Evolutionary conservation across 139 green algal genomes (phyloP), one percentile per base, ranked within the genome.

Genomic region (Coelastrella sp.): DNA sequence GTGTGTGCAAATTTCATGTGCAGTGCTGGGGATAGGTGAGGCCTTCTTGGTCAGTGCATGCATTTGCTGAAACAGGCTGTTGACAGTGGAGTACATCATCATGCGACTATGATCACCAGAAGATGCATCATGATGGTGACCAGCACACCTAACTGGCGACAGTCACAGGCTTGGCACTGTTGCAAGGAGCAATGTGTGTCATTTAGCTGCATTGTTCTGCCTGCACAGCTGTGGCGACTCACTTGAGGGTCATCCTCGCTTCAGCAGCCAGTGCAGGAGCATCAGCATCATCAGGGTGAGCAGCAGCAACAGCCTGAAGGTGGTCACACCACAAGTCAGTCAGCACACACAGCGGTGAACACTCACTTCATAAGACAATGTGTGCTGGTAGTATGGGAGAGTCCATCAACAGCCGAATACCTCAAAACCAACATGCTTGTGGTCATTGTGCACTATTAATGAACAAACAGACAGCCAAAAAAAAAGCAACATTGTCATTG

Each of bases 241-340:
- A 59, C 74, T 58, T 81, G 74, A 88, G 27, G 63, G 74, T 88
- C 84, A 88, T 88, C 10, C 84, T 57, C 19, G 84, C 84, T 59
- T 80, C 84, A 56, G 58, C 68, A 6, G 84, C 84, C 6, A 88
- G 68, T 7, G 68, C 84, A 66, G 68, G 35, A 25, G 84, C 84
- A 70, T 88, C 84, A 15, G 84, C 84, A 70, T 88, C 84, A 7
- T 49, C 25, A 4, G 84, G 68, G 61, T 81, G 57, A 15, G 56
- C 84, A 57, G 84, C 66, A 80, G 84, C 68, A 82, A 88, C 68
- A 10, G 22, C 63, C 84, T 88, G 84, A 49, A 49, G 35, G 35
- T 49, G 35, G 35, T 49, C 35, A 49, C 35, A 49, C 3, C 35
- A 49, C 35, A 5, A 49, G 25, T 8, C 6, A 78, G 14, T 20